Evolutionary conservation across 1,284 basidiomycete species (phyloP).

Genomic region (Porogramme epimiltina): DNA sequence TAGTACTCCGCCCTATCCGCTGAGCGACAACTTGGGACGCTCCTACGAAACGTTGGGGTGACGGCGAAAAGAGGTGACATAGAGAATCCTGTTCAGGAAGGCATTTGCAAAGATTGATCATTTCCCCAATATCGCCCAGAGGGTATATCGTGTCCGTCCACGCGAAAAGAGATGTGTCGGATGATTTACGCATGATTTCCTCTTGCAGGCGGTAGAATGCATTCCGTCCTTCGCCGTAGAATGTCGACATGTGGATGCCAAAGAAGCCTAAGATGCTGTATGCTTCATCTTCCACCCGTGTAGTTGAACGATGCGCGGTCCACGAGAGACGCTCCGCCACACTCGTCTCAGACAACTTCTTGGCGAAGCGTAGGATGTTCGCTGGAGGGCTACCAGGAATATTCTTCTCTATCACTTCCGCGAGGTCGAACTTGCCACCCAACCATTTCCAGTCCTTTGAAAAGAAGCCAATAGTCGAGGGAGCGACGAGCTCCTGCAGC

Average conservation of each 20-base stretch:
- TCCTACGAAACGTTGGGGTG: too few relatives aligned
- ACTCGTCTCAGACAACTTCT: neutral
- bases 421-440: too few relatives aligned
- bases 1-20: too few relatives aligned
- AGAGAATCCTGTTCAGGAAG: too few relatives aligned
- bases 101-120: too few relatives aligned
- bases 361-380: conserved; percentile 2
- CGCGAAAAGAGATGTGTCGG: neutral
- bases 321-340: neutral
- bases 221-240: neutral
- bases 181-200: neutral
- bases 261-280: neutral
- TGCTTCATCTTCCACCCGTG: neutral
- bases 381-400: neutral
- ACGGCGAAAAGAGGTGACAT: too few relatives aligned
- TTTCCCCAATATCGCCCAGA: too few relatives aligned
- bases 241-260: neutral
- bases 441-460: too few relatives aligned
- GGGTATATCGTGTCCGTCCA: neutral
- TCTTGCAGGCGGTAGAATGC: neutral
- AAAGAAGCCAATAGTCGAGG: too few relatives aligned
- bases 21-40: too few relatives aligned
- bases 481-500: too few relatives aligned
- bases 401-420: too few relatives aligned
- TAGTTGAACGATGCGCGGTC: neutral